Conservation (phyloP, 2,329 filamentous ascomycete genomes). For the Sclerotinia trifoliorum region DNA sequence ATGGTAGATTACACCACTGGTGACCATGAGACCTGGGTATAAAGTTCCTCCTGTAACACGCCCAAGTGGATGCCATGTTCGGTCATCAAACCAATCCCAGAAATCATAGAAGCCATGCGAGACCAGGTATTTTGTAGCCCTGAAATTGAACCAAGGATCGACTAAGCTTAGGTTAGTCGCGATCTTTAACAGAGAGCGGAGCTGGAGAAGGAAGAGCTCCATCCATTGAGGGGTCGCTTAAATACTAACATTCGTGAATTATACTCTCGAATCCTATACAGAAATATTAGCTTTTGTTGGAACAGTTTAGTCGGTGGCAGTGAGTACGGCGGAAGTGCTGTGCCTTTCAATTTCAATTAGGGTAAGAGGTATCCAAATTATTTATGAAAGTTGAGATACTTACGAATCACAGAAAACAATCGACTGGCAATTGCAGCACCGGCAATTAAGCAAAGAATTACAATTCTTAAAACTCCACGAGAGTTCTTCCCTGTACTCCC, state of each 20-base stretch:
- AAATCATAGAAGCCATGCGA: constrained; percentile 98
- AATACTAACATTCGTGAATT: constrained; percentile 92
- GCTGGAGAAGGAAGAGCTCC: constrained; percentile 24
- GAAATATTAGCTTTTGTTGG: constrained; percentile 31
- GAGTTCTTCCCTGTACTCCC: constrained; percentile 78
- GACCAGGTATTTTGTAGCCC: constrained; percentile 96
- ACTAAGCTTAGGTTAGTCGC: constrained; percentile 56
- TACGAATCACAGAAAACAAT: constrained; percentile 97
- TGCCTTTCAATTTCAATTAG: constrained; percentile 1
- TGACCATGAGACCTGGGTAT: constrained; percentile 98
- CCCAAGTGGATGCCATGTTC: constrained; percentile 98
- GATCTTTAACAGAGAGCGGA: constrained; percentile 33
- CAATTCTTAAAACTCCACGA: constrained; percentile 78
- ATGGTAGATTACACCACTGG: constrained; percentile 95
- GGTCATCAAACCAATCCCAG: constrained; percentile 99
- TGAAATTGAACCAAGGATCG: constrained; percentile 99
- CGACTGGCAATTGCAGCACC: constrained; percentile 88
- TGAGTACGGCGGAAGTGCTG: neutral
- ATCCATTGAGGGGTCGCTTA: constrained; percentile 24
- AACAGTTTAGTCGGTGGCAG: constrained; percentile 10
- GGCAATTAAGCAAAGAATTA: constrained; percentile 90
- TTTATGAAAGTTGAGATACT: constrained; percentile 43
- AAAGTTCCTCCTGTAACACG: constrained; percentile 98
- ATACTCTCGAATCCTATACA: constrained; percentile 90
- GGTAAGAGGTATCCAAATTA: neutral